Percentiles rank a stretch among this genome's conserved stretches.
These are phyloP conservation scores for Macroventuria anomochaeta DNA, from an alignment of 2,329 filamentous ascomycete genomes.

Conservation along the genomic window DNA sequence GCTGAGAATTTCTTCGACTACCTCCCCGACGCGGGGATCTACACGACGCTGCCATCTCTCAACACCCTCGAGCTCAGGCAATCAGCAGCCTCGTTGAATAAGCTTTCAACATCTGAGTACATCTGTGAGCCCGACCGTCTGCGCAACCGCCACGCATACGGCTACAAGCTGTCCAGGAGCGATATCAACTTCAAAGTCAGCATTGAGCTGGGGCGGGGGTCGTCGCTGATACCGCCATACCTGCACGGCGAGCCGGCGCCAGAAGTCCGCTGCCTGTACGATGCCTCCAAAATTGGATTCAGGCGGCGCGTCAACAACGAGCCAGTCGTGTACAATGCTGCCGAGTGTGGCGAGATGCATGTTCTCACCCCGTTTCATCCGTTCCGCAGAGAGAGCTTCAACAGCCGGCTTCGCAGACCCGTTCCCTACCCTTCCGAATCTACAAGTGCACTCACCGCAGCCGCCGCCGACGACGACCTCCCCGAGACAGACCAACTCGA, in stretches of 20 bases:
- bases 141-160: slow-evolving; percentile 36
- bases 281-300: slow-evolving; percentile 56
- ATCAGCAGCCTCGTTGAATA: slow-evolving; percentile 20
- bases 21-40: slow-evolving; percentile 33
- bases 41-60: slow-evolving; percentile 35
- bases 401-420: too few relatives aligned
- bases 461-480: neutral
- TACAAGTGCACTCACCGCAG: neutral
- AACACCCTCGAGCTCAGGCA: slow-evolving; percentile 39
- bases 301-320: slow-evolving; percentile 22
- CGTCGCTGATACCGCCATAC: slow-evolving; percentile 41
- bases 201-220: slow-evolving; percentile 32
- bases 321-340: neutral
- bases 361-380: neutral
- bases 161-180: slow-evolving; percentile 32
- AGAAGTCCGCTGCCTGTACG: slow-evolving; percentile 34
- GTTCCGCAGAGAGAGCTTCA: neutral
- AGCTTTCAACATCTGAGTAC: slow-evolving; percentile 20
- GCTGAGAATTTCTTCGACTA: slow-evolving; percentile 37
- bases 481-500: slow-evolving; percentile 37
- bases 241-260: slow-evolving; percentile 39
- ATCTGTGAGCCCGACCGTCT: slow-evolving; percentile 35
- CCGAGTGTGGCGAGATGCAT: neutral
- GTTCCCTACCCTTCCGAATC: too few relatives aligned
- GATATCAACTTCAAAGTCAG: slow-evolving; percentile 38